Evolutionary conservation across 2,329 filamentous ascomycete species (phyloP), one percentile per base, ranked within the genome.

Genomic region (Aspergillus sojae): DNA sequence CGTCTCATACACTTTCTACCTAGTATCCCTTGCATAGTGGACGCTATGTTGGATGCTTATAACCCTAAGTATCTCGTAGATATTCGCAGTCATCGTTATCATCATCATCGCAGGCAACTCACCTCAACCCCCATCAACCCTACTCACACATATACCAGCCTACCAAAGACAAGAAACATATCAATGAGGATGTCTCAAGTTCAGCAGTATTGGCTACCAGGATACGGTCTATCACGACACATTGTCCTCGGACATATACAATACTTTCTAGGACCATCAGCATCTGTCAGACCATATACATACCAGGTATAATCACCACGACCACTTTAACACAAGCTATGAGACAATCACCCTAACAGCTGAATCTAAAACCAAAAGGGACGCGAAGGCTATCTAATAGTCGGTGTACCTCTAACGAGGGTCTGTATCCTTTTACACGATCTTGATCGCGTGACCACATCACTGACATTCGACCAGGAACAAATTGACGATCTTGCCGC

Each of bases 401-500:
- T 77, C 45, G 81, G 81, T 36, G 72, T 78, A 57, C 79, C 78
- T 62, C 72, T 83, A 61, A 83, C 81, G 65, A 77, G 80, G 74
- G 81, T 83, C 66, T 67, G 57, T 55, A 46, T 53, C 58, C 57
- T 41, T 30, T 30, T 41, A 57, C 3, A n/a, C 16, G 16, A 41
- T 53, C 39, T 43, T 21, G 34, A 57, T 43, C 23, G 19, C 19
- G 39, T 28, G 30, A 39, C 21, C 34, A 57, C 36, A 21, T 34
- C 16, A 46, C 65, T 72, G 57, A 72, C 60, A 57, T 14, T 28
- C 43, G 4, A 4, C 1, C 64, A 83, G 81, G 76, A 80, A 70
- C 81, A 83, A 80, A 83, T 83, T 64, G 78, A 82, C 63, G 81
- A 83, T 64, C 74, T 83, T n/a, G 76, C 77, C 57, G 71, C 72